Evolutionary conservation across 257 asterid species (phyloP).

Genomic region (Paulownia fortunei): DNA sequence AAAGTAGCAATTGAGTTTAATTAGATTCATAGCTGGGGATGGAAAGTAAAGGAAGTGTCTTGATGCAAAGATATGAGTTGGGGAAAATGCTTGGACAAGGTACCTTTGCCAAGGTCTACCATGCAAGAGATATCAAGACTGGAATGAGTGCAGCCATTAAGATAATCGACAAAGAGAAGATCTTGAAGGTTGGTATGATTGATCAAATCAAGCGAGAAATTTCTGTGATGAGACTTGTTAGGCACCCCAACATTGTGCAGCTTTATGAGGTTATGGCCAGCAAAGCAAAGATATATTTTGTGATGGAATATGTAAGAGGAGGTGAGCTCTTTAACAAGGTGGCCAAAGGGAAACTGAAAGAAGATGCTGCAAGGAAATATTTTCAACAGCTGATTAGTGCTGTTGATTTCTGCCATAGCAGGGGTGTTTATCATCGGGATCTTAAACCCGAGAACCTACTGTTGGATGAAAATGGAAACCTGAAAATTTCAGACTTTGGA

Average conservation of each 20-base stretch:
- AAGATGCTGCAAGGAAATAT: neutral
- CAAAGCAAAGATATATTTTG: neutral
- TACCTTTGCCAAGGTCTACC: slow-evolving; percentile 79
- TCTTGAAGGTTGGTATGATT: too few species aligned
- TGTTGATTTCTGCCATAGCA: neutral
- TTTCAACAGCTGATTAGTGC: neutral
- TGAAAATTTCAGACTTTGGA: neutral
- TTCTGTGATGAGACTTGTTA: neutral
- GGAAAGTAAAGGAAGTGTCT: slow-evolving; percentile 56
- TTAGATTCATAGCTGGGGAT: slow-evolving; percentile 38
- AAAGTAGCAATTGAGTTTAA: slow-evolving; percentile 13
- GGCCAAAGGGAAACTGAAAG: neutral
- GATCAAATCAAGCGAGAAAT: slow-evolving; percentile 8
- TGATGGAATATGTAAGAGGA: neutral
- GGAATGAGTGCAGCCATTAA: slow-evolving; percentile 70
- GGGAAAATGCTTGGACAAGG: slow-evolving; percentile 91
- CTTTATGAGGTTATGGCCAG: neutral
- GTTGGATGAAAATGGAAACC: neutral
- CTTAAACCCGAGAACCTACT: neutral
- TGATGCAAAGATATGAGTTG: slow-evolving; percentile 70
- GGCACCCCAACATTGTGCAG: neutral
- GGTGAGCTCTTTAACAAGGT: neutral
- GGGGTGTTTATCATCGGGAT: neutral
- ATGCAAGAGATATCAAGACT: slow-evolving; percentile 58
- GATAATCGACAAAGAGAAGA: too few species aligned